These are phyloP conservation scores for Lepidium didymum DNA, from an alignment of 345 rosid species.

Conservation along the genomic window DNA sequence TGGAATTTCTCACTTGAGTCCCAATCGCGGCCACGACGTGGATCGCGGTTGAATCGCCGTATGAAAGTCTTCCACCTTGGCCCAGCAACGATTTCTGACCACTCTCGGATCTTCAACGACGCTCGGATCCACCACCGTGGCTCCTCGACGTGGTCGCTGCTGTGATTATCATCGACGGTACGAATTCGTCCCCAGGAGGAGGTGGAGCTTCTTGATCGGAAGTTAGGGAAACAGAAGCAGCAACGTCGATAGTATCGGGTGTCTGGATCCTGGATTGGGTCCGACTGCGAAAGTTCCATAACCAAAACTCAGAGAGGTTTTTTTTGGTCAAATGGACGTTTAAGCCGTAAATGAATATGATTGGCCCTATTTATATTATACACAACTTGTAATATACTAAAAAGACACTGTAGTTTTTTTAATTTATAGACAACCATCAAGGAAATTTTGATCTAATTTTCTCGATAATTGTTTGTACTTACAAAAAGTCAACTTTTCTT, in stretches of 20 bases:
- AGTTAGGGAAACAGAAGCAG: constrained; percentile 59
- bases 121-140: constrained; percentile 52
- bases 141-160: constrained; percentile 14
- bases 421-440: background rate
- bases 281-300: constrained; percentile 18
- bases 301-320: background rate
- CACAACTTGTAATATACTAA: background rate
- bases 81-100: constrained; percentile 97
- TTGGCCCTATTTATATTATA: background rate
- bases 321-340: background rate
- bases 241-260: constrained; percentile 30
- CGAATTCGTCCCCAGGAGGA: constrained; percentile 47
- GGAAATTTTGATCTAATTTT: background rate
- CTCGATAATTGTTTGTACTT: background rate
- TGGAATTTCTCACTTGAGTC: constrained; percentile 52
- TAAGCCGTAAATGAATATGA: background rate
- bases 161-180: constrained; percentile 29
- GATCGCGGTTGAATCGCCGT: constrained; percentile 65
- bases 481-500: constrained; percentile 2
- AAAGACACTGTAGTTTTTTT: background rate
- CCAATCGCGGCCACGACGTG: constrained; percentile 29
- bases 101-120: constrained; percentile 58
- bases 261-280: constrained; percentile 16
- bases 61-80: constrained; percentile 97
- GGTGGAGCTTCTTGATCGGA: constrained; percentile 34